These are phyloP conservation scores for Colletotrichum gigasporum DNA, from an alignment of 2,329 filamentous ascomycete genomes.

Conservation along the genomic window DNA sequence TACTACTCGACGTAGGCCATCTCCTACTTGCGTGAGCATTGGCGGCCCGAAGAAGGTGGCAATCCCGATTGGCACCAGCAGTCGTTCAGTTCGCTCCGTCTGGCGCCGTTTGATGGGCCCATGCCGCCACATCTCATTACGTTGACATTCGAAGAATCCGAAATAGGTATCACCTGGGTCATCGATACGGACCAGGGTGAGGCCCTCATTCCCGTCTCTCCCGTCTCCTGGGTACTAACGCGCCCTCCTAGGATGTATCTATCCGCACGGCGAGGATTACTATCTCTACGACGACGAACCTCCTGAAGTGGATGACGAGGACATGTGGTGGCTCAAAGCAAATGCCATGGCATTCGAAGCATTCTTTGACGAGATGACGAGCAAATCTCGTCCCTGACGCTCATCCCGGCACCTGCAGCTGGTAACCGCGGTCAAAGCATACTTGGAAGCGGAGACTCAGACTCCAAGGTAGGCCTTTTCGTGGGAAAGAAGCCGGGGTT, in stretches of 20 bases:
- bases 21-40: conserved; percentile 14
- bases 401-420: conserved; percentile 6
- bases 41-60: conserved; percentile 1
- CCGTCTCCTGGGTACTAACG: neutral
- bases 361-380: conserved; percentile 10
- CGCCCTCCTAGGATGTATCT: conserved; percentile 13
- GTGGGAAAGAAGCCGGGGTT: too few species aligned
- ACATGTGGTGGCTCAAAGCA: conserved; percentile 7
- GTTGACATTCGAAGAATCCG: conserved; percentile 12
- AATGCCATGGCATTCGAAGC: conserved; percentile 2
- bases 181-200: conserved; percentile 18
- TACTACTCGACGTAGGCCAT: conserved; percentile 1
- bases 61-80: conserved; percentile 3
- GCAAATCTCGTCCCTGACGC: neutral
- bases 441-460: conserved; percentile 2
- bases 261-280: conserved; percentile 13
- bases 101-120: conserved; percentile 9
- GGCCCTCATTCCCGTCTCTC: neutral
- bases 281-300: neutral
- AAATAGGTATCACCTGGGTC: neutral
- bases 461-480: conserved; percentile 8
- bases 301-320: neutral
- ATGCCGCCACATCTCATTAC: conserved; percentile 9
- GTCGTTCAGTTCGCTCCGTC: neutral
- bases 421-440: too few species aligned